Base-by-base conservation (phyloP, 2,329 filamentous ascomycete species). In the Diaporthe eres region DNA sequence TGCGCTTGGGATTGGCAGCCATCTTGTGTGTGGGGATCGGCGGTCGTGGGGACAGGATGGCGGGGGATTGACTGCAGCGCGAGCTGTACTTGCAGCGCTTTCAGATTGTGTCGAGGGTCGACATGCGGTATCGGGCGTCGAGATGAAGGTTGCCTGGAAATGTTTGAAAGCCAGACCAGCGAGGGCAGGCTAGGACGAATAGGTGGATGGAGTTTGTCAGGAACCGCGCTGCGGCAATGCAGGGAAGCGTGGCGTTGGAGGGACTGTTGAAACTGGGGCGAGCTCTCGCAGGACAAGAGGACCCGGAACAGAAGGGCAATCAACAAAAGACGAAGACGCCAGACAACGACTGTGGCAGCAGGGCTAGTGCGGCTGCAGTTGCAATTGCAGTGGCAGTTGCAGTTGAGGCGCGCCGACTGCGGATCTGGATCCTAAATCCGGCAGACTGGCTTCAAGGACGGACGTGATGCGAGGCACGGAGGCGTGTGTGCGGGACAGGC, bases 1-100 rank as follows among this genome's bases (percentile, higher is more conserved):
- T 89, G 55, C 76, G 76, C 53, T 77, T 77, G 81, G 89, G 83
- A 76, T 77, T 80, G 57, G 79, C 77, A 65, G 80, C 78, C 72
- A 81, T 81, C 80, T 81, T 83, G 76, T 77, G 77, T 72, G 47
- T 70, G 67, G 55, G 22, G 63, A 55, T 55, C 72, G 75, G n/a
- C 31, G 57, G 58, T 75, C 73, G 74, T 57, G 67, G 34, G 70
- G 71, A 15, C 60, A 70, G 47, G 61, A 72, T 55, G 76, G 71
- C 44, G 72, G 67, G 51, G 34, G 37, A 39, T 65, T 71, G 49
- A 71, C 70, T 72, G 75, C 75, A 74, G 67, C 72, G 76, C 75
- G 63, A 65, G 75, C 68, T 73, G 75, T 60, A 49, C 60, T 60
- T 72, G 74, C 76, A 75, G 63, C 63, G 70, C 70, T 68, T 77